A percentile compares a stretch with the other conserved stretches of the same genome.
Evolutionary conservation across 2,329 filamentous ascomycete genomes (phyloP).

Genomic region (Teratosphaeria zuluensis): DNA sequence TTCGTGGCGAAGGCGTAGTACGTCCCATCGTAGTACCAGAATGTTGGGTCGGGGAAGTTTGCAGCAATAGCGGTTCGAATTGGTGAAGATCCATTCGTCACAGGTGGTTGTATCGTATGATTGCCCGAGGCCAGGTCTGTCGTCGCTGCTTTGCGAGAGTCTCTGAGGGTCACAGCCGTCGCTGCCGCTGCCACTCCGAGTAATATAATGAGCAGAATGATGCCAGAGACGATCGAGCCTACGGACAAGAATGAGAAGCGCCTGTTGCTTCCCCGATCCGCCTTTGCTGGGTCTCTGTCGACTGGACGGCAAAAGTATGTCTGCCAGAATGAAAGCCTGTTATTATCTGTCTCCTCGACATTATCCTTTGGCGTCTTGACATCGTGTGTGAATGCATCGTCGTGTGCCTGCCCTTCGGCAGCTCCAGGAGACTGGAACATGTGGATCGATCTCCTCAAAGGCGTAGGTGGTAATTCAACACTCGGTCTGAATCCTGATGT

Average conservation of each 20-base stretch:
- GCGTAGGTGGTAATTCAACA: not conserved
- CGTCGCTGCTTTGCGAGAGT: not conserved
- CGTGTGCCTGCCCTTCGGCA: not conserved
- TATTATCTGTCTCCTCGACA: not conserved
- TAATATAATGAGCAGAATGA: constrained; percentile 11
- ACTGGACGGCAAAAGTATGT: constrained; percentile 15
- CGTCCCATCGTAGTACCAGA: constrained; percentile 22
- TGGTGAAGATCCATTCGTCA: constrained; percentile 3
- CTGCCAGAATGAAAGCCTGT: constrained; percentile 11
- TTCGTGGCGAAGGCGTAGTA: constrained; percentile 33
- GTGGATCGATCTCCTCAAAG: not conserved
- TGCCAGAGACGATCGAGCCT: constrained; percentile 10
- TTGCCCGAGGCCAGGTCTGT: not conserved
- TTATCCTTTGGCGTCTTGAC: not conserved
- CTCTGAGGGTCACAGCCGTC: constrained; percentile 11
- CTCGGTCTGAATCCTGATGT: not conserved
- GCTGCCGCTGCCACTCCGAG: constrained; percentile 15
- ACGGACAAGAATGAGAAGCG: constrained; percentile 20
- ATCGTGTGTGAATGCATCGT: not conserved
- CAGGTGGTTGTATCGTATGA: not conserved
- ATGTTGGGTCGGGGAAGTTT: constrained; percentile 31
- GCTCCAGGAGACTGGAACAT: not conserved
- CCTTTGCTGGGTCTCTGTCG: constrained; percentile 8
- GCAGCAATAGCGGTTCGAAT: constrained; percentile 16
- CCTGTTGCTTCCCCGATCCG: constrained; percentile 2